Evolutionary conservation across 306 rosid species (phyloP).

Genomic region (Casuarina equisetifolia): DNA sequence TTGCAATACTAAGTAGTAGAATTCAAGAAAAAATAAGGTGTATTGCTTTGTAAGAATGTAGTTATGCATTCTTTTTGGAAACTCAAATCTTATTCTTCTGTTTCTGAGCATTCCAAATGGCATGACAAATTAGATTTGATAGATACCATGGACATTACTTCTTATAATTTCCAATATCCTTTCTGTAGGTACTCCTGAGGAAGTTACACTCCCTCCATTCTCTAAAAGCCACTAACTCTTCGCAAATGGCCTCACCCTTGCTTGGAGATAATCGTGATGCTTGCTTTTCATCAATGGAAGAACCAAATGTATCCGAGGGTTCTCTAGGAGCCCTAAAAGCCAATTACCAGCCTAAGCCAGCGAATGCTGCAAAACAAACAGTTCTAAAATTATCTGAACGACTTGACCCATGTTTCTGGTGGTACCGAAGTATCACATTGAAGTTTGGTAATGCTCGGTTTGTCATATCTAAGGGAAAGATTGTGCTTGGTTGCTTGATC

Average conservation of each 20-base stretch:
- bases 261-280: conserved; percentile 33
- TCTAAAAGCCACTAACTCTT: conserved; percentile 40
- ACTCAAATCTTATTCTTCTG: not conserved
- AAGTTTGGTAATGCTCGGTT: conserved; percentile 59
- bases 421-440: conserved; percentile 57
- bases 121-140: not conserved
- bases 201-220: conserved; percentile 61
- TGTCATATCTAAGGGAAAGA: conserved; percentile 59
- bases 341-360: conserved; percentile 28
- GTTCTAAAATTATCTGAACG: conserved; percentile 51
- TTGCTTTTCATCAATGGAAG: conserved; percentile 31
- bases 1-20: not conserved
- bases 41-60: too few relatives aligned
- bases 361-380: conserved; percentile 32
- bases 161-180: conserved; percentile 16
- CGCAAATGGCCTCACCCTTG: conserved; percentile 37
- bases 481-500: conserved; percentile 56
- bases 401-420: conserved; percentile 62
- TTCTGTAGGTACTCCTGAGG: conserved; percentile 58
- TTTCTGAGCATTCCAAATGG: not conserved
- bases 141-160: conserved; percentile 5
- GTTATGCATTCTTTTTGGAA: not conserved
- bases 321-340: conserved; percentile 29
- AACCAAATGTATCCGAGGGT: conserved; percentile 24
- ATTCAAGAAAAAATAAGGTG: not conserved